Conservation (phyloP, 139 green algal genomes). For the Pseudopediastrum boryanum region DNA sequence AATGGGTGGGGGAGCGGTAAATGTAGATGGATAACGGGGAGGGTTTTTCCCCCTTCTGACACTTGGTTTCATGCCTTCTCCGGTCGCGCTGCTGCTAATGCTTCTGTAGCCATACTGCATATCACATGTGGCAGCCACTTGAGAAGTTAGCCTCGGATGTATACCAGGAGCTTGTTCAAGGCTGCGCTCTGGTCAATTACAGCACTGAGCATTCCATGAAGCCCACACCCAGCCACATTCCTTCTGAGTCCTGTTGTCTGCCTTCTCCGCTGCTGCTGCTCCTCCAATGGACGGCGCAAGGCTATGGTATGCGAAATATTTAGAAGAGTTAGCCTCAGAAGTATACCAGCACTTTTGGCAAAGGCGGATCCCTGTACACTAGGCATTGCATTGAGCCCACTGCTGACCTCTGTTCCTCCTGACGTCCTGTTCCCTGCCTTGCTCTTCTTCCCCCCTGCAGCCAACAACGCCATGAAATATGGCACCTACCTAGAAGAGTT, state of each 20-base stretch:
- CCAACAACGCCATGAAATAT: not conserved
- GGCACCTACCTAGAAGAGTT: not conserved
- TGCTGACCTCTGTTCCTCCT: too few relatives aligned
- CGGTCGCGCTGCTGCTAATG: not conserved
- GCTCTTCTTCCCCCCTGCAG: too few relatives aligned
- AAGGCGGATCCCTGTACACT: too few relatives aligned
- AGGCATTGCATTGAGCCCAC: too few relatives aligned
- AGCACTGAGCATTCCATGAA: too few relatives aligned
- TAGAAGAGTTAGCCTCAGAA: not conserved
- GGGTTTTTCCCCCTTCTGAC: too few relatives aligned
- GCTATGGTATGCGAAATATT: too few relatives aligned
- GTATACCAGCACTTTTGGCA: not conserved
- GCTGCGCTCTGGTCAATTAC: too few relatives aligned
- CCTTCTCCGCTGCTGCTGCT: not conserved
- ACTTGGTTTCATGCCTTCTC: not conserved
- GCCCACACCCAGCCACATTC: too few relatives aligned
- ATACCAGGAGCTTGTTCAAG: not conserved
- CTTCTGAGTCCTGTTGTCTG: not conserved
- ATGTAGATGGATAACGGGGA: not conserved
- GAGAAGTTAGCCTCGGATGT: not conserved
- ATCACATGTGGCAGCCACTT: conserved; percentile 9
- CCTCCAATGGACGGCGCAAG: too few relatives aligned
- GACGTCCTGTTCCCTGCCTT: too few relatives aligned
- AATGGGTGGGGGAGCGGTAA: not conserved
- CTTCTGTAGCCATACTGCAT: not conserved